phyloP scores from a whole-genome alignment of 805 yeast species.

The Yamadazyma kitorensis region DNA sequence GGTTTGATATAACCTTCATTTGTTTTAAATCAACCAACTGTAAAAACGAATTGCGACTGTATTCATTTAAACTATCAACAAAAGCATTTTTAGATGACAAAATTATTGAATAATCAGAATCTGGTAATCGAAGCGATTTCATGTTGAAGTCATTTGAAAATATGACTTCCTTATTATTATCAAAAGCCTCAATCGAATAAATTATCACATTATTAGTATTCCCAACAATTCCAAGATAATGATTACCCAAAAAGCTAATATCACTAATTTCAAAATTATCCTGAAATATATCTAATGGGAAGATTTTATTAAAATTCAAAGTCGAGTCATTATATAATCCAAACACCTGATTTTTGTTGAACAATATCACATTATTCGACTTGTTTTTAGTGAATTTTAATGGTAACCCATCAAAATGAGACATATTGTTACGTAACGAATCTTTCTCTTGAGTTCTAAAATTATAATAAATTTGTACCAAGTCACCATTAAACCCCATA shows the following conservation, averaged over 20 bases:
- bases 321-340: conserved; percentile 10
- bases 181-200: conserved; percentile 3
- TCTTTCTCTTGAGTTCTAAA: conserved; percentile 5
- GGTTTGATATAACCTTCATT: conserved; percentile 13
- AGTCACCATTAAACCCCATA: conserved; percentile 14
- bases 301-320: conserved; percentile 9
- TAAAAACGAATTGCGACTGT: conserved; percentile 14
- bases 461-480: conserved; percentile 13
- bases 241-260: conserved; percentile 8
- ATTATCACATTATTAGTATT: conserved; percentile 6
- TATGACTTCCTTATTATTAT: conserved; percentile 7
- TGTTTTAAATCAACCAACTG: conserved; percentile 14
- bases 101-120: conserved; percentile 11
- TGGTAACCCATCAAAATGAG: conserved; percentile 13
- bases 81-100: conserved; percentile 16
- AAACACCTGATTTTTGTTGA: conserved; percentile 11
- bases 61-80: conserved; percentile 11
- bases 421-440: background rate
- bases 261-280: conserved; percentile 11
- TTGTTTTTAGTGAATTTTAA: conserved; percentile 12
- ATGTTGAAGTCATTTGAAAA: conserved; percentile 16
- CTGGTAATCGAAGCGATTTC: conserved; percentile 15
- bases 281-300: conserved; percentile 1
- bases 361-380: conserved; percentile 9
- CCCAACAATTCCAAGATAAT: conserved; percentile 8